Conservation (phyloP, 129 eudicot species). For the Calendula officinalis region DNA sequence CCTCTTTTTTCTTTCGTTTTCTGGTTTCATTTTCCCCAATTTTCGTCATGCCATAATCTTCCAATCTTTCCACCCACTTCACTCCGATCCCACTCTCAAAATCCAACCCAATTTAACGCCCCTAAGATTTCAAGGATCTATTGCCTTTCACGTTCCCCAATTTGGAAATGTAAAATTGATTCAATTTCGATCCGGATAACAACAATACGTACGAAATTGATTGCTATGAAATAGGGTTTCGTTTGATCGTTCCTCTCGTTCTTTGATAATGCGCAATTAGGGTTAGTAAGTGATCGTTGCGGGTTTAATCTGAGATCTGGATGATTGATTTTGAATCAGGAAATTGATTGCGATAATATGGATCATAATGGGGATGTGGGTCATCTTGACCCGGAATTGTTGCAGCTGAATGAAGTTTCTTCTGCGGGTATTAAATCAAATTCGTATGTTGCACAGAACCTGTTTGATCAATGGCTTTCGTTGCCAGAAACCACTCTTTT, state of each 20-base stretch:
- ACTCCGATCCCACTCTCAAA: slow-evolving; percentile 29
- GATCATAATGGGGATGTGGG: slow-evolving; percentile 64
- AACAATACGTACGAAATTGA: background rate
- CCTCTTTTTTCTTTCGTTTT: background rate
- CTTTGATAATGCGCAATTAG: slow-evolving; percentile 16
- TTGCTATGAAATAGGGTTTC: slow-evolving; percentile 8
- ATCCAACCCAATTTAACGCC: slow-evolving; percentile 16
- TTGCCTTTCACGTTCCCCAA: slow-evolving; percentile 4
- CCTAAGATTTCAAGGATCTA: slow-evolving; percentile 9
- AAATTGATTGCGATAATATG: slow-evolving; percentile 17
- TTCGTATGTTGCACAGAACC: slow-evolving; percentile 67
- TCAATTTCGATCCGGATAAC: background rate
- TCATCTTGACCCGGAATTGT: slow-evolving; percentile 66
- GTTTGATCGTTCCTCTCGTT: background rate
- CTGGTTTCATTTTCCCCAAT: too few species aligned
- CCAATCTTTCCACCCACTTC: slow-evolving; percentile 33
- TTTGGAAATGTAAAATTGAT: slow-evolving; percentile 13
- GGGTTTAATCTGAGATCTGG: slow-evolving; percentile 29
- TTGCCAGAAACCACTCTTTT: slow-evolving; percentile 65
- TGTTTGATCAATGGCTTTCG: slow-evolving; percentile 92
- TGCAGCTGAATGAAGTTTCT: slow-evolving; percentile 79
- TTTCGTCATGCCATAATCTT: too few species aligned
- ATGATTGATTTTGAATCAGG: slow-evolving; percentile 20
- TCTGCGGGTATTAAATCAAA: slow-evolving; percentile 52
- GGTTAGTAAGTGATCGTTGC: slow-evolving; percentile 15